Evolutionary conservation across 2,329 filamentous ascomycete species (phyloP).

Genomic region (Juglanconis sp.): DNA sequence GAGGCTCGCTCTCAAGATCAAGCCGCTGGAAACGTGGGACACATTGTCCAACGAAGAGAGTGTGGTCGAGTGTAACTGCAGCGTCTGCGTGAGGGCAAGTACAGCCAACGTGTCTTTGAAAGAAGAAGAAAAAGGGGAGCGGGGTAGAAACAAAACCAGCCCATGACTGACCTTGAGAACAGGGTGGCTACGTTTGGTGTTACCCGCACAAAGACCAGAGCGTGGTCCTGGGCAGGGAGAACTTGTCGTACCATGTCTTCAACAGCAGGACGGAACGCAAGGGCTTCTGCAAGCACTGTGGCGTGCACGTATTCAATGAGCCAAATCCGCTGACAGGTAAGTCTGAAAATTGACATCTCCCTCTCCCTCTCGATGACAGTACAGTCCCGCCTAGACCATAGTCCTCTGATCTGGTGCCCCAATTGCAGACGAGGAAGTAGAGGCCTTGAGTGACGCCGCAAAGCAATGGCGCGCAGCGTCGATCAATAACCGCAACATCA

Average conservation of each 20-base stretch:
- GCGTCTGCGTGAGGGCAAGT: slow-evolving; percentile 42
- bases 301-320: slow-evolving; percentile 39
- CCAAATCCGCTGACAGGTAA: slow-evolving; percentile 26
- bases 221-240: slow-evolving; percentile 37
- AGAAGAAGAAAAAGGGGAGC: too few species aligned
- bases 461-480: slow-evolving; percentile 20
- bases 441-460: slow-evolving; percentile 27
- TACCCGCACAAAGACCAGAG: slow-evolving; percentile 40
- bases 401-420: neutral
- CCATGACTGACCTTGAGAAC: neutral
- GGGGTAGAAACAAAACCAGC: neutral
- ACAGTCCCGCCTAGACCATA: too few species aligned
- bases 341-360: neutral
- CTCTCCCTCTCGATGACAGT: too few species aligned
- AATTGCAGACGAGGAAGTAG: slow-evolving; percentile 29
- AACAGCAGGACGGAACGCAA: slow-evolving; percentile 31
- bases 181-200: slow-evolving; percentile 44
- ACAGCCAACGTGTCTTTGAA: too few species aligned
- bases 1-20: slow-evolving; percentile 37
- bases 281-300: slow-evolving; percentile 48
- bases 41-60: slow-evolving; percentile 20
- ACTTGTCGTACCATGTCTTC: slow-evolving; percentile 39
- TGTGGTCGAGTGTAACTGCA: slow-evolving; percentile 48
- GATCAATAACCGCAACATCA: slow-evolving; percentile 30
- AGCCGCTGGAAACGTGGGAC: slow-evolving; percentile 36